These are phyloP conservation scores for Xylariaceae sp. DNA, from an alignment of 2,329 filamentous ascomycete species.

Conservation along the genomic window DNA sequence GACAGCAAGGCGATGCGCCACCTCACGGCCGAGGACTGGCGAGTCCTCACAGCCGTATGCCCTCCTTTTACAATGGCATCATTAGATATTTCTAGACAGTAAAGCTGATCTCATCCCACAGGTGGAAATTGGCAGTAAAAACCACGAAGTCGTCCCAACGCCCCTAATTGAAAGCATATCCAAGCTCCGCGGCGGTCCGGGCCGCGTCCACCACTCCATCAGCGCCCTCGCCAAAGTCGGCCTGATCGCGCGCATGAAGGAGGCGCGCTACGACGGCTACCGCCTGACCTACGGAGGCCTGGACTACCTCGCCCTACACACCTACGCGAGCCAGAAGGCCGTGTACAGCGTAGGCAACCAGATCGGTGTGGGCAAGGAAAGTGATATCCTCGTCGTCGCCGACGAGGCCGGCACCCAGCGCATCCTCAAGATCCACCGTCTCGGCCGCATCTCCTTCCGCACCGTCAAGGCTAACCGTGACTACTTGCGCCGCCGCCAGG, in stretches of 20 bases:
- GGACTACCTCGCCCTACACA: slow-evolving; percentile 94
- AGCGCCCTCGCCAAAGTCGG: slow-evolving; percentile 87
- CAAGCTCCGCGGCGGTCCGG: slow-evolving; percentile 70
- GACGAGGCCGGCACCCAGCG: slow-evolving; percentile 69
- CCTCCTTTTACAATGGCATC: slow-evolving; percentile 27
- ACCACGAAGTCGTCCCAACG: slow-evolving; percentile 95
- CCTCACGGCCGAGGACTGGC: slow-evolving; percentile 88
- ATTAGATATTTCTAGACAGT: slow-evolving; percentile 17
- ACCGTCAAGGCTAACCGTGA: slow-evolving; percentile 94
- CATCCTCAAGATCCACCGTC: slow-evolving; percentile 91
- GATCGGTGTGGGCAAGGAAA: slow-evolving; percentile 95
- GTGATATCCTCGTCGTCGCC: slow-evolving; percentile 92
- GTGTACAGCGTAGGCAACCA: slow-evolving; percentile 92
- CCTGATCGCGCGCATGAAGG: slow-evolving; percentile 87
- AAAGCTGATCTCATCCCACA: slow-evolving; percentile 37
- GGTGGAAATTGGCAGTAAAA: slow-evolving; percentile 91
- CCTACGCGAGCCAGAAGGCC: slow-evolving; percentile 70
- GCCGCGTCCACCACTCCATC: slow-evolving; percentile 79
- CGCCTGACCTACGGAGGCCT: slow-evolving; percentile 93
- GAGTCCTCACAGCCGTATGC: slow-evolving; percentile 82
- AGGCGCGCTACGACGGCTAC: slow-evolving; percentile 96
- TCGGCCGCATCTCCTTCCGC: slow-evolving; percentile 94
- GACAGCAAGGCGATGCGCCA: slow-evolving; percentile 92
- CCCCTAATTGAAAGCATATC: slow-evolving; percentile 79
- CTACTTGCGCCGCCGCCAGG: slow-evolving; percentile 65